Conservation (phyloP, 768 basidiomycete genomes). For the Boletus tylopilopsis region DNA sequence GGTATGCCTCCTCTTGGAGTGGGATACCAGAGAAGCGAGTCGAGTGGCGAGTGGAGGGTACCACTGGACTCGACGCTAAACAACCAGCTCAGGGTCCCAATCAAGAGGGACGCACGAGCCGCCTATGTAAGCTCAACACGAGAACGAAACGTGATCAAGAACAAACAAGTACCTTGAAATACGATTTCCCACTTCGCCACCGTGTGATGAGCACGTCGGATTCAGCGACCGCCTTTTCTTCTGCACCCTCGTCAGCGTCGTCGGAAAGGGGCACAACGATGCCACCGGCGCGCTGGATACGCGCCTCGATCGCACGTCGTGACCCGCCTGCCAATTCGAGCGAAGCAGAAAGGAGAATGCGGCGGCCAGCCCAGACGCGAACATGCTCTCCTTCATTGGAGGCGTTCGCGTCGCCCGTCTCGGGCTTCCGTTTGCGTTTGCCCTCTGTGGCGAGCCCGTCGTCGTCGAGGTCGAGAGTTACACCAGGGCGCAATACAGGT, state of each 20-base stretch:
- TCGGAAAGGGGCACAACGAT: slow-evolving; percentile 51
- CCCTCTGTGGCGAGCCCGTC: slow-evolving; percentile 14
- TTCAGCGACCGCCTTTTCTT: slow-evolving; percentile 35
- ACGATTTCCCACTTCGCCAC: slow-evolving; percentile 65
- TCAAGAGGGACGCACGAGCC: slow-evolving; percentile 34
- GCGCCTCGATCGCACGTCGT: slow-evolving; percentile 51
- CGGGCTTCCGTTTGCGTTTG: slow-evolving; percentile 24
- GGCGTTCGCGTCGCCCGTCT: slow-evolving; percentile 9
- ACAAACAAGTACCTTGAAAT: slow-evolving; percentile 51
- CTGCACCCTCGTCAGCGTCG: slow-evolving; percentile 29
- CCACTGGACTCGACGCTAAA: slow-evolving; percentile 72
- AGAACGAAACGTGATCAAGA: not conserved
- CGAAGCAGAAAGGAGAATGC: slow-evolving; percentile 57
- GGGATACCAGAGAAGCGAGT: slow-evolving; percentile 84
- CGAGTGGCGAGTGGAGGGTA: slow-evolving; percentile 56
- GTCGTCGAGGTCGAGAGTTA: slow-evolving; percentile 14
- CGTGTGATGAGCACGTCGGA: slow-evolving; percentile 76
- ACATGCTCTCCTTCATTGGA: slow-evolving; percentile 29
- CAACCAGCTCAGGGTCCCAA: slow-evolving; percentile 82
- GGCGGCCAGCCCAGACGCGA: slow-evolving; percentile 56
- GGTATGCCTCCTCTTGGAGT: slow-evolving; percentile 58
- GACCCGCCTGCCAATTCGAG: slow-evolving; percentile 51
- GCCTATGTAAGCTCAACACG: slow-evolving; percentile 43
- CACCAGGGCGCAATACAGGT: slow-evolving; percentile 36
- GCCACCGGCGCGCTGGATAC: slow-evolving; percentile 63